Evolutionary conservation across 108 stramenopile genomes (phyloP).

Genomic region (Seminavis robusta): DNA sequence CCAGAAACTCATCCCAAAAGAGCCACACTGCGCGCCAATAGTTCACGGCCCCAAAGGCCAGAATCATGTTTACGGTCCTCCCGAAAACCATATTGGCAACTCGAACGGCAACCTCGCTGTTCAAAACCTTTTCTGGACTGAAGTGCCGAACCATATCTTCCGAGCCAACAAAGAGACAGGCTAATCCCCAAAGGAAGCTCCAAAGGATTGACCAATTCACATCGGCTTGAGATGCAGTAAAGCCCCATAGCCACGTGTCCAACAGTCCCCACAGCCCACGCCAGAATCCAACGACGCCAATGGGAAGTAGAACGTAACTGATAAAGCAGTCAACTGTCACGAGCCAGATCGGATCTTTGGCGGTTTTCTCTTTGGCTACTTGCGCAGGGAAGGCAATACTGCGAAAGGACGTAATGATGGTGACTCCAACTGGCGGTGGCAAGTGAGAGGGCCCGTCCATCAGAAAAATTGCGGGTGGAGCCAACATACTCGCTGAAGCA

Average conservation of each 20-base stretch:
- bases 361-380: background rate
- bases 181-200: constrained; percentile 3
- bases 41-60: constrained; percentile 22
- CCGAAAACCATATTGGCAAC: constrained; percentile 8
- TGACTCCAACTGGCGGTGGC: constrained; percentile 27
- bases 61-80: constrained; percentile 11
- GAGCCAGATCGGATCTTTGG: background rate
- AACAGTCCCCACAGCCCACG: constrained; percentile 20
- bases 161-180: constrained; percentile 1
- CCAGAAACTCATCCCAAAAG: constrained; percentile 33
- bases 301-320: constrained; percentile 20
- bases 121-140: background rate
- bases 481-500: constrained; percentile 15
- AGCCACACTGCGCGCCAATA: constrained; percentile 28
- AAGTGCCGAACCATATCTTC: constrained; percentile 3
- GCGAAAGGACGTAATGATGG: constrained; percentile 13
- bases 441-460: constrained; percentile 25
- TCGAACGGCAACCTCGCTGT: background rate
- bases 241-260: constrained; percentile 29
- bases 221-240: constrained; percentile 6
- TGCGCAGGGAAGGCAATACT: constrained; percentile 11
- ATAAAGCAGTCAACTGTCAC: constrained; percentile 6
- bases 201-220: constrained; percentile 20
- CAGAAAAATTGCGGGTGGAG: constrained; percentile 31
- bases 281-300: constrained; percentile 29